A percentile compares a stretch with the other conserved stretches of the same genome.
These are phyloP conservation scores for Russula emetica DNA, from an alignment of 768 basidiomycete genomes.

Conservation along the genomic window DNA sequence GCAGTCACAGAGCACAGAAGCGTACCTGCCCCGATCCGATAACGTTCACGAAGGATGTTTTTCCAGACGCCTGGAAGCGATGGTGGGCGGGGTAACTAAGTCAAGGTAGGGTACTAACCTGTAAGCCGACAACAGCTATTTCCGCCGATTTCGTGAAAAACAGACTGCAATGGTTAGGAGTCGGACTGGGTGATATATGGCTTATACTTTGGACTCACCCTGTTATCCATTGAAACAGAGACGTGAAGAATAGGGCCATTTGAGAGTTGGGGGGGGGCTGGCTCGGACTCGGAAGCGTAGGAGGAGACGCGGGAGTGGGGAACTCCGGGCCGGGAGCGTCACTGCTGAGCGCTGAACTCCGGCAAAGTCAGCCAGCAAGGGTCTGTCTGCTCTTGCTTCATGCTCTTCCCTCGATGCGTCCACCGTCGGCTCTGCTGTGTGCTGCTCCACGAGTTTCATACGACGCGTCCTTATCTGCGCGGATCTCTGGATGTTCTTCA, in stretches of 20 bases:
- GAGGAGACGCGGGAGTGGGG: too few relatives aligned
- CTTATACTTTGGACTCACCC: constrained; percentile 35
- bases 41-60: constrained; percentile 92
- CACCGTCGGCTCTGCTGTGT: neutral
- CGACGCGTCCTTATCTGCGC: neutral
- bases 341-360: neutral
- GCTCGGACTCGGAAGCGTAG: neutral
- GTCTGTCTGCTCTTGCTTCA: neutral
- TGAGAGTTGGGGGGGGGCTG: neutral
- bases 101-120: constrained; percentile 44
- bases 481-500: neutral
- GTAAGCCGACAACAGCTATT: constrained; percentile 87
- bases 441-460: neutral
- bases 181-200: neutral
- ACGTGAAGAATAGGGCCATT: constrained; percentile 32
- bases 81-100: constrained; percentile 1
- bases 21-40: constrained; percentile 77
- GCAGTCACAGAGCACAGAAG: constrained; percentile 2
- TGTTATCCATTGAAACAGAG: constrained; percentile 55
- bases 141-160: constrained; percentile 88
- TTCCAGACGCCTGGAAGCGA: constrained; percentile 73
- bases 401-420: constrained; percentile 18
- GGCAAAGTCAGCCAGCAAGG: neutral
- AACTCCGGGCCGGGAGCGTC: constrained; percentile 1
- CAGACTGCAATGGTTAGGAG: constrained; percentile 41